Conservation (phyloP, 1,284 basidiomycete species). For the Cerioporus squamosus region DNA sequence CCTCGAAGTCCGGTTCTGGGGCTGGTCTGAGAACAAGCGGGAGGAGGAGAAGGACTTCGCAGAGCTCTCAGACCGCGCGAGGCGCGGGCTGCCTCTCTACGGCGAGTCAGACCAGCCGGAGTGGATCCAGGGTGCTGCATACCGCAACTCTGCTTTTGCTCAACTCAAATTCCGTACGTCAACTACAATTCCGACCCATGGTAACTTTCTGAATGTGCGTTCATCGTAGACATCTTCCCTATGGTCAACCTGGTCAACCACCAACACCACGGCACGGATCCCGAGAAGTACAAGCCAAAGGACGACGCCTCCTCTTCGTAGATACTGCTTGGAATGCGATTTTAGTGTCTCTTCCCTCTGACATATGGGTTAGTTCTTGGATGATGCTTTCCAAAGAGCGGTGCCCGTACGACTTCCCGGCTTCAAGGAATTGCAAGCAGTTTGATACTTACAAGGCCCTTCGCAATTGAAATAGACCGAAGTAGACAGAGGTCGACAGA, state of each 20-base stretch:
- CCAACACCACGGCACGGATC: slow-evolving; percentile 84
- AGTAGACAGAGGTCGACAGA: no score
- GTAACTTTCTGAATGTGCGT: slow-evolving; percentile 3
- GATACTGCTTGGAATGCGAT: slow-evolving; percentile 13
- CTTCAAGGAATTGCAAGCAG: no score
- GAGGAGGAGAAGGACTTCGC: slow-evolving; percentile 79
- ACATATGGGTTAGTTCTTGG: no score
- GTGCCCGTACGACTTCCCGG: no score
- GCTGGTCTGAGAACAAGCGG: slow-evolving; percentile 90
- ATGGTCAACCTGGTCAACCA: slow-evolving; percentile 96
- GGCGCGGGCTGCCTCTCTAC: slow-evolving; percentile 82
- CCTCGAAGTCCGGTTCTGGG: slow-evolving; percentile 91
- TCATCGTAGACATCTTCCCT: slow-evolving; percentile 11
- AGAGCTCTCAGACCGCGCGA: slow-evolving; percentile 75
- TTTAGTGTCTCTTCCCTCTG: background rate
- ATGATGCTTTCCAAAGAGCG: no score
- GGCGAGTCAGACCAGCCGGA: slow-evolving; percentile 82
- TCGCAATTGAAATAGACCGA: no score
- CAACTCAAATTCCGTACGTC: slow-evolving; percentile 90
- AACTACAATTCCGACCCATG: background rate
- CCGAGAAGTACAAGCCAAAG: slow-evolving; percentile 70
- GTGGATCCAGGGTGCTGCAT: slow-evolving; percentile 90
- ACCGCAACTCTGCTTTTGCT: slow-evolving; percentile 91
- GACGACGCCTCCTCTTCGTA: slow-evolving; percentile 29
- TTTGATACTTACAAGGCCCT: no score